Evolutionary conservation across 1,284 basidiomycete genomes (phyloP), one percentile per base, ranked within the genome.

Genomic region (Boletus semigastroideus): DNA sequence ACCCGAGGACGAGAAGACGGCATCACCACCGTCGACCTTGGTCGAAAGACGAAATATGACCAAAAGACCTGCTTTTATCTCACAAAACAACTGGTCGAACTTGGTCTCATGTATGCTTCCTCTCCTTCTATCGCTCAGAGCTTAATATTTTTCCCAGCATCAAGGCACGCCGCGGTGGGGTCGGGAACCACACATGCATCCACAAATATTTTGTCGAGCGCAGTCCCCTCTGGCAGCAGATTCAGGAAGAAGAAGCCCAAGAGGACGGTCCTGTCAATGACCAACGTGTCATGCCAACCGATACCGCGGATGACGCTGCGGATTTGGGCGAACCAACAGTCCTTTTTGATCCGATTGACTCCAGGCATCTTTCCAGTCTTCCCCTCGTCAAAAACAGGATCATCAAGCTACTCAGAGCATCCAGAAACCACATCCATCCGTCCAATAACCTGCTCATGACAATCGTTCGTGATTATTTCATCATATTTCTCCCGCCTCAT

Each of bases 11-110:
- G 92, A 52, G 86, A 90, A 54, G 71, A 78, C 16, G 93, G 93
- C 9, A 78, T 91, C 4, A 87, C 89, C 14, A 86, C 90, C 42
- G 80, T 92, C 12, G 81, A 89, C 37, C 76, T 96, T 12, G 90
- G 90, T 36, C 80, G 82, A 58, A 77, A 80, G 59, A 86, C 91
- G n/a, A 82, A 82, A 42, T 92, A 94, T 62, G 92, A 94, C 64
- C 90, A 92, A 63, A 94, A 94, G 70, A 89, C 90, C 1, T 90
- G 90, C 59, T 92, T 92, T 65, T 94, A 93, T 70, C 79, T 92
- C 54, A 81, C 92, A 52, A 82, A 84, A 59, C 84, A 90, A 58
- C 74, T 93, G 9, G 74, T 83, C 4, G 82, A 86, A 41, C 74
- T 94, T 48, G 82, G 83, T 55, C 74, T 91, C 31, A 79, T 92